Evolutionary conservation across 2,329 filamentous ascomycete species (phyloP).

Genomic region (Colletotrichum higginsianum): DNA sequence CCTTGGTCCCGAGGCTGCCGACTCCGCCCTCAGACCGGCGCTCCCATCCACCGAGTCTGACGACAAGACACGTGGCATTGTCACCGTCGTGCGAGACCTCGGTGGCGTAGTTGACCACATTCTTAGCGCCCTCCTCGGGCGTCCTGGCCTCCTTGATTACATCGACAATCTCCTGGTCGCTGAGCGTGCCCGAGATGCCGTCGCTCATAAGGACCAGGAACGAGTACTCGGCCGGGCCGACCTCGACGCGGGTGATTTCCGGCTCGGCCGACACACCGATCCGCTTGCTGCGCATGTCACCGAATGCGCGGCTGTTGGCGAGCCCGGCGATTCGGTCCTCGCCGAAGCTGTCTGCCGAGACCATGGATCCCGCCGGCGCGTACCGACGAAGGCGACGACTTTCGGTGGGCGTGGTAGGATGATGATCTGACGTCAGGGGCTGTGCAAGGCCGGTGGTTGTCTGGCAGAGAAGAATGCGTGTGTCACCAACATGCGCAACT

Average conservation of each 20-base stretch:
- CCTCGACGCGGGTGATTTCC: constrained; percentile 84
- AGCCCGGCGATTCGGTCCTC: constrained; percentile 95
- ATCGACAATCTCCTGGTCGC: constrained; percentile 96
- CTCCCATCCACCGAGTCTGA: constrained; percentile 79
- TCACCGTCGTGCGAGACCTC: constrained; percentile 81
- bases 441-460: constrained; percentile 85
- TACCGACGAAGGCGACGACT: constrained; percentile 87
- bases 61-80: constrained; percentile 78
- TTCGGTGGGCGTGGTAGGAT: constrained; percentile 89
- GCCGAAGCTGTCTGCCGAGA: constrained; percentile 92
- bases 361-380: constrained; percentile 80
- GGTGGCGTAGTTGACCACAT: constrained; percentile 88
- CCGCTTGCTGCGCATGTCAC: constrained; percentile 91
- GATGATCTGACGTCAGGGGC: constrained; percentile 91
- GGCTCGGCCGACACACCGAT: constrained; percentile 96
- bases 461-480: constrained; percentile 89
- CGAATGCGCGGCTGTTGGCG: constrained; percentile 94
- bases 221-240: constrained; percentile 86
- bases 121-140: constrained; percentile 85
- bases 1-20: constrained; percentile 91
- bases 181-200: constrained; percentile 87
- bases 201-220: constrained; percentile 93
- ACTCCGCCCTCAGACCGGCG: constrained; percentile 85
- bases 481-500: constrained; percentile 94
- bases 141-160: constrained; percentile 94